A percentile compares a stretch with the other conserved stretches of the same genome.
phyloP scores from a whole-genome alignment of 306 rosid species.

The cucumber (Cucumis sativus) region Cucumber_9930_V3 NC_026656.2:7516001-7516500 shows the following conservation, averaged over 20 bases:
- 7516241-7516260: slow-evolving; percentile 76
- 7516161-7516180: neutral
- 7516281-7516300: slow-evolving; percentile 81
- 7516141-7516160: neutral
- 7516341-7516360: neutral
- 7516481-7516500: neutral
- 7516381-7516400: neutral
- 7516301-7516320: neutral
- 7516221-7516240: slow-evolving; percentile 79
- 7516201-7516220: slow-evolving; percentile 39
- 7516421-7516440: neutral
- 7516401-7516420: neutral
- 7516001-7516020: too few species aligned
- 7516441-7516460: neutral
- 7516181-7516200: neutral
- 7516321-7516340: slow-evolving; percentile 1
- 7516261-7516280: slow-evolving; percentile 94
- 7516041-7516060: neutral
- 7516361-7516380: neutral
- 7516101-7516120: neutral
- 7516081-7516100: neutral
- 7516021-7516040: too few species aligned
- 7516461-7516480: neutral
- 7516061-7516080: neutral
- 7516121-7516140: neutral